Evolutionary conservation across 805 yeast species (phyloP).

Genomic region (Yueomyces sinensis): DNA sequence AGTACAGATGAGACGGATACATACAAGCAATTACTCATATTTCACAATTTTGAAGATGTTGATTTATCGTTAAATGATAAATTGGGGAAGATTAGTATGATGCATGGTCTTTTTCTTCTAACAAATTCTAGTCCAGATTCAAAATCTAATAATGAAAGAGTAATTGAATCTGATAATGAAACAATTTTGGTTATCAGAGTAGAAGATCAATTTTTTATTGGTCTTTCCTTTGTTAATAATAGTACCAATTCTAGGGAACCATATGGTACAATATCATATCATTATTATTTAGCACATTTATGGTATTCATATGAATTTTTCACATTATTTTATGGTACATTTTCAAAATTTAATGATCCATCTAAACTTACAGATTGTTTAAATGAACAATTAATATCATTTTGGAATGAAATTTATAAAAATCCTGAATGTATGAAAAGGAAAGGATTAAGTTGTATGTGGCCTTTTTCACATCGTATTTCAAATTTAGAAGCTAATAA

Average conservation of each 20-base stretch:
- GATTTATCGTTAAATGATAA: slow-evolving; percentile 21
- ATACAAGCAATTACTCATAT: slow-evolving; percentile 24
- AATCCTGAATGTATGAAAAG: slow-evolving; percentile 12
- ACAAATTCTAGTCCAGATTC: slow-evolving; percentile 5
- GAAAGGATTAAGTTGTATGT: slow-evolving; percentile 12
- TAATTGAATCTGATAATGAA: slow-evolving; percentile 21
- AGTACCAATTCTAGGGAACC: slow-evolving; percentile 4
- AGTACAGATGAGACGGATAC: slow-evolving; percentile 22
- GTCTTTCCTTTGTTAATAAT: slow-evolving; percentile 9
- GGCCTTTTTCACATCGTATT: slow-evolving; percentile 13
- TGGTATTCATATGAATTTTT: slow-evolving; percentile 19
- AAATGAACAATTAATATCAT: slow-evolving; percentile 20
- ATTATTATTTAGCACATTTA: slow-evolving; percentile 14
- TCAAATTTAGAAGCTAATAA: slow-evolving; percentile 11
- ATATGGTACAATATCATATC: slow-evolving; percentile 14
- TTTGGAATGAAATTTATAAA: slow-evolving; percentile 19
- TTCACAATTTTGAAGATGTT: slow-evolving; percentile 16
- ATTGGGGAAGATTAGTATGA: slow-evolving; percentile 28
- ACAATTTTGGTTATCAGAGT: slow-evolving; percentile 16
- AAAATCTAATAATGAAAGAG: slow-evolving; percentile 2
- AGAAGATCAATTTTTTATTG: slow-evolving; percentile 19
- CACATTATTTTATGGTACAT: slow-evolving; percentile 11
- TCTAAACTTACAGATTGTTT: slow-evolving; percentile 14
- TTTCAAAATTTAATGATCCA: slow-evolving; percentile 9
- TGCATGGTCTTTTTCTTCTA: slow-evolving; percentile 28